Evolutionary conservation across 768 basidiomycete species (phyloP), one percentile per base, ranked within the genome.

Genomic region (Boletus patriciae): DNA sequence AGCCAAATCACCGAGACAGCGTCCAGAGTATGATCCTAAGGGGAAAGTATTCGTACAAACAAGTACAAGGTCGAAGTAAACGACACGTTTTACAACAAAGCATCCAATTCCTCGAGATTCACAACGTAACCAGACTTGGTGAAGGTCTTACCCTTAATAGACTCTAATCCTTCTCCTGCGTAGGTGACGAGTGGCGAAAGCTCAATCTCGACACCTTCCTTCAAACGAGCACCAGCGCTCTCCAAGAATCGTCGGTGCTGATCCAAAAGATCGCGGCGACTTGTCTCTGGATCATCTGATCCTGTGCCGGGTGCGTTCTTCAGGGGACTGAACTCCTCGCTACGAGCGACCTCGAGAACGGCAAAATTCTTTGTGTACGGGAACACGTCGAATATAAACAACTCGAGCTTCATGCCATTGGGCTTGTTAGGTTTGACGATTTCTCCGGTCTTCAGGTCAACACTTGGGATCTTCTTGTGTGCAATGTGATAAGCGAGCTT

Each of bases 381-480:
- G 80, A 99, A 98, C 44, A 99, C 97, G 74, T 99, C 97, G 67
- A 99, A 99, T 33, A 99, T 90, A 75, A 99, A 99, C 77, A 95
- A 78, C 74, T 99, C 97, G 59, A 99, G 85, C 76, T 99, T 99
- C 92, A 98, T 96, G 58, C 97, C 97, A 71, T 99, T 98, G n/a
- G 94, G 91, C 68, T 87, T 86, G 59, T 75, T 72, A 3, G 97
- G 95, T 69, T 94, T 95, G 69, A 95, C 73, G 5, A 66, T 25
- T 58, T 84, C 77, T 19, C 92, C 94, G 15, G 82, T 80, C 53
- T 80, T 66, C 56, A 92, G 65, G 68, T 92, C 86, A 60, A 94
- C 77, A 63, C 88, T 83, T 8, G 94, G 80, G 62, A 99, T 98
- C 82, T 98, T 99, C 77, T 99, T 99, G 64, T 89, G 86, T 40